Evolutionary conservation across 768 basidiomycete species (phyloP).

Genomic region (Pisolithus albus): DNA sequence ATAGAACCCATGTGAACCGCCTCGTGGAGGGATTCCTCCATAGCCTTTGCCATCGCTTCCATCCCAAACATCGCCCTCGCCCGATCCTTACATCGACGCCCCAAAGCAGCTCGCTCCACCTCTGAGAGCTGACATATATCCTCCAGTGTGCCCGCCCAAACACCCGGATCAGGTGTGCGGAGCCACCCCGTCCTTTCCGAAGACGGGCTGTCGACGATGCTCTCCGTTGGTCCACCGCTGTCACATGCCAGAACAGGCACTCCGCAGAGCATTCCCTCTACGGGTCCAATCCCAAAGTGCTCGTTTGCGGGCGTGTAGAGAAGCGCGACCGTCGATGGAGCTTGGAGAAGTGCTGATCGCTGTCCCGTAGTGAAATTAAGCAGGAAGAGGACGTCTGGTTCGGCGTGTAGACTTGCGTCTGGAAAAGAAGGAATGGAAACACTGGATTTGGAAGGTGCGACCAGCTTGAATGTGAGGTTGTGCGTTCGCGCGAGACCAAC

Average conservation of each 20-base stretch:
- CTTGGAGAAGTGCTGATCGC: conserved; percentile 71
- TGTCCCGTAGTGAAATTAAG: conserved; percentile 85
- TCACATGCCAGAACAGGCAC: conserved; percentile 84
- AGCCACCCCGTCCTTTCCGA: conserved; percentile 72
- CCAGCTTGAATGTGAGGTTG: conserved; percentile 52
- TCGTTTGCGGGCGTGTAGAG: conserved; percentile 94
- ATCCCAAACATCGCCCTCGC: conserved; percentile 67
- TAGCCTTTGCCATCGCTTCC: conserved; percentile 58
- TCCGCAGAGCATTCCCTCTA: conserved; percentile 91
- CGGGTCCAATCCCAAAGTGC: conserved; percentile 94
- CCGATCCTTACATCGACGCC: conserved; percentile 48
- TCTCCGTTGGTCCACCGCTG: conserved; percentile 88
- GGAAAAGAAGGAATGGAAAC: conserved; percentile 36
- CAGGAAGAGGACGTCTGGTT: conserved; percentile 74
- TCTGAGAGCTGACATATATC: conserved; percentile 41
- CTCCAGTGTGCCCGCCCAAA: conserved; percentile 66
- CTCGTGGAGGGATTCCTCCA: conserved; percentile 50
- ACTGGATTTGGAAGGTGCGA: conserved; percentile 41
- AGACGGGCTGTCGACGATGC: conserved; percentile 42
- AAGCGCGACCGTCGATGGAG: conserved; percentile 59
- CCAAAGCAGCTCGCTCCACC: conserved; percentile 31
- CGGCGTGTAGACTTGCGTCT: conserved; percentile 22
- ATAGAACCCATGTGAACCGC: conserved; percentile 52
- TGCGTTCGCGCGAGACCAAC: conserved; percentile 49
- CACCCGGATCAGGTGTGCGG: conserved; percentile 46